Base-by-base conservation (phyloP, 805 yeast genomes). In the Saccharomycopsis sp. region DNA sequence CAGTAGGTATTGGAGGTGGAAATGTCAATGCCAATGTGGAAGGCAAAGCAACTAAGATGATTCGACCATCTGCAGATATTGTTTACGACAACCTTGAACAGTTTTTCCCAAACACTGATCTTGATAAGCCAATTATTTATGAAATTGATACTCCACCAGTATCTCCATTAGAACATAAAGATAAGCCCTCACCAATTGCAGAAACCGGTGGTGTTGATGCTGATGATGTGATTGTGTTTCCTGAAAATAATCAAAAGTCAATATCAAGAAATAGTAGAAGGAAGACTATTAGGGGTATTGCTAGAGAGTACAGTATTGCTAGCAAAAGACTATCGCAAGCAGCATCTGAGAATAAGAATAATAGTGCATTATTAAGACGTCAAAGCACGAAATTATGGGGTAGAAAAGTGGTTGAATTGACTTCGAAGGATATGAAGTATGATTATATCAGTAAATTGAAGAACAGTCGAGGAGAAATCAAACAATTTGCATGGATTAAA, bases 381-480 rank as follows among this genome's bases (percentile, higher is more conserved):
- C 73, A 72, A 44, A 86, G 93, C 57, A 93, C 99, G 1, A 94
- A 93, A 64, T 76, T 93, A 82, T 93, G 99, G 99, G 99, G 98
- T 17, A 88, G 86, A 51, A 81, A 75, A 51, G 94, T 87, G 13
- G 81, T 88, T 26, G 98, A 93, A 63, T 89, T 89, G 24, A 88
- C 89, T 1, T 79, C 90, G 2, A 77, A 74, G 19, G 81, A 77
- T 50, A 70, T 74, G 50, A 75, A 74, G 32, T 70, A 72, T 48
- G 81, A 85, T 8, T 75, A 80, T 43, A 78, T 82, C 21, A 81
- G 81, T 54, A 78, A 78, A 52, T 62, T 85, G 42, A 72, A 77
- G 44, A 81, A 75, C 56, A 74, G 74, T 27, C 74, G 72, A 43
- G 93, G 89, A 11, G 75, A 78, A 41, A 74, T 75, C 58, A 84